Conservation (phyloP, 768 basidiomycete species). For the Steccherinum ochraceum region DNA sequence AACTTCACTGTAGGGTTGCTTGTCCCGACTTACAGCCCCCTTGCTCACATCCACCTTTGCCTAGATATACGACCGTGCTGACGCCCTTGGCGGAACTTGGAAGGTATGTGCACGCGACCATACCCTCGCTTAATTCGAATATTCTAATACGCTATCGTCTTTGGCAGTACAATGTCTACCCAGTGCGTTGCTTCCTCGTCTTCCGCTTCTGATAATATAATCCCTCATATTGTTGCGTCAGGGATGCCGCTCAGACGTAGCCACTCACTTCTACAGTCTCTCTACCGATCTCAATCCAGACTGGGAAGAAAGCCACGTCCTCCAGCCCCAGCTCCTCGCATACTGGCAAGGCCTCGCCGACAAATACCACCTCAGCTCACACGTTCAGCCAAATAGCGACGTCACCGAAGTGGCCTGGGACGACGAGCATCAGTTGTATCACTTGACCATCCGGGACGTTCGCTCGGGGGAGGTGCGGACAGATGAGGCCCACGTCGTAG, state of each 20-base stretch:
- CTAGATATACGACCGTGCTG: constrained; percentile 26
- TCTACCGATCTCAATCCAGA: constrained; percentile 20
- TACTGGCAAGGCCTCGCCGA: constrained; percentile 19
- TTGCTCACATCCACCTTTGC: background rate
- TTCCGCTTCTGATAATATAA: background rate
- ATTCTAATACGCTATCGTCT: too few species aligned
- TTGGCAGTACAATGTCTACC: constrained; percentile 20
- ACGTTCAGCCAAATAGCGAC: constrained; percentile 19
- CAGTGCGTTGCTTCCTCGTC: constrained; percentile 11
- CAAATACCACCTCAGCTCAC: constrained; percentile 13
- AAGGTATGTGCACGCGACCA: constrained; percentile 9
- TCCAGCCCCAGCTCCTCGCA: constrained; percentile 21
- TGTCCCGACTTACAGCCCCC: too few species aligned
- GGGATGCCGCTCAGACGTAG: constrained; percentile 23
- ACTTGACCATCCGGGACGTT: constrained; percentile 17
- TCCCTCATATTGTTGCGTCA: background rate
- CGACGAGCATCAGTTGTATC: constrained; percentile 15
- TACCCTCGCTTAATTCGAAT: background rate
- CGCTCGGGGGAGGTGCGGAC: constrained; percentile 3
- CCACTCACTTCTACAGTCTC: constrained; percentile 22
- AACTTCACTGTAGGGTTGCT: constrained; percentile 26
- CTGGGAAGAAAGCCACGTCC: constrained; percentile 19
- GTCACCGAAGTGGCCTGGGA: constrained; percentile 27
- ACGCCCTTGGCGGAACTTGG: constrained; percentile 24
- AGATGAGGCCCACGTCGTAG: constrained; percentile 19